Evolutionary conservation across 2,329 filamentous ascomycete genomes (phyloP).

Genomic region (Podosphaera aphanis): DNA sequence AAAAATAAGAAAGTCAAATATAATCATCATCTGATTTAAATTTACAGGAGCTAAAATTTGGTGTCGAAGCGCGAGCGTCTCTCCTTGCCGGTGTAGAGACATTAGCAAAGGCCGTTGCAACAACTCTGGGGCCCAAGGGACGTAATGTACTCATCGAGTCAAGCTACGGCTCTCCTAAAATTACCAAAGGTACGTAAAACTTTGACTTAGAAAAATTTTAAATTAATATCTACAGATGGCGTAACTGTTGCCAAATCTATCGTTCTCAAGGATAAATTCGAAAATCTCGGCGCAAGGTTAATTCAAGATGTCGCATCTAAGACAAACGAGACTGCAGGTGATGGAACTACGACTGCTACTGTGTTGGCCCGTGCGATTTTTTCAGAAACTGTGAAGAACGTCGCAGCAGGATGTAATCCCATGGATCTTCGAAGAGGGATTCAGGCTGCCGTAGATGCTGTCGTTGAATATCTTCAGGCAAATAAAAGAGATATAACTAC

Average conservation of each 20-base stretch:
- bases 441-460: conserved; percentile 83
- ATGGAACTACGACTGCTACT: conserved; percentile 93
- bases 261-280: conserved; percentile 92
- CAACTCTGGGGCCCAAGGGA: conserved; percentile 91
- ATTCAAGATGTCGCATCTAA: conserved; percentile 97
- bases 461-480: conserved; percentile 78
- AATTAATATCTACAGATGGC: conserved; percentile 36
- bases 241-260: conserved; percentile 79
- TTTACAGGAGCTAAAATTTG: conserved; percentile 81
- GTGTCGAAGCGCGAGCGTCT: conserved; percentile 74
- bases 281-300: conserved; percentile 92
- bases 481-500: conserved; percentile 98
- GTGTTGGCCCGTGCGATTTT: conserved; percentile 95
- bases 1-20: no score
- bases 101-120: conserved; percentile 83
- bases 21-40: no score
- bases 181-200: conserved; percentile 66
- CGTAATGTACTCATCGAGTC: conserved; percentile 97
- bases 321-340: conserved; percentile 97
- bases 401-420: conserved; percentile 96
- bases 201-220: background rate
- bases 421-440: conserved; percentile 97
- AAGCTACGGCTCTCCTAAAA: conserved; percentile 95
- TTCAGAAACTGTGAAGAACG: conserved; percentile 99
- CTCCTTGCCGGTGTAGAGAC: conserved; percentile 91